phyloP scores from a whole-genome alignment of 2,329 filamentous ascomycete species.

The Mycosphaerella sp. region DNA sequence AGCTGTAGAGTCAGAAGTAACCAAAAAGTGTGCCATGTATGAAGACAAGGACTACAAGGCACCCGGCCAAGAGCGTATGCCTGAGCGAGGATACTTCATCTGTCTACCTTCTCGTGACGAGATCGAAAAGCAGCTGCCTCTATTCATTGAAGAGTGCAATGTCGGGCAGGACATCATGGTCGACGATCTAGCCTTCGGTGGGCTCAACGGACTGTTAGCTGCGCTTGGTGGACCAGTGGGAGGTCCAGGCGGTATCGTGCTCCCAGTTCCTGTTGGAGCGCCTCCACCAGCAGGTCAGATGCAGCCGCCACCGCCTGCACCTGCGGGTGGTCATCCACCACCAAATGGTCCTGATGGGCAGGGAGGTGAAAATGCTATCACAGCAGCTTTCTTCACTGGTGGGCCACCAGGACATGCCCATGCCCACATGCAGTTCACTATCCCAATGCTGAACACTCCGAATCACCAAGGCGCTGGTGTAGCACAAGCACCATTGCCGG shows the following conservation, averaged over 20 bases:
- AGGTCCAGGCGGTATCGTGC: conserved; percentile 2
- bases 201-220: not conserved
- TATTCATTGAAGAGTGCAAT: conserved; percentile 16
- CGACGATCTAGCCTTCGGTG: not conserved
- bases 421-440: not conserved
- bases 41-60: conserved; percentile 7
- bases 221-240: conserved; percentile 4
- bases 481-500: not conserved
- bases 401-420: not conserved
- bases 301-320: not conserved
- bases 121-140: conserved; percentile 10
- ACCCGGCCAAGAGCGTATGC: conserved; percentile 3
- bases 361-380: not conserved
- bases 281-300: not conserved
- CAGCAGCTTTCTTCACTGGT: not conserved
- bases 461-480: not conserved
- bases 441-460: not conserved
- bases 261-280: not conserved
- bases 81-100: conserved; percentile 13
- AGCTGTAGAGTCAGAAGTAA: not conserved
- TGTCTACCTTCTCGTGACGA: conserved; percentile 11
- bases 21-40: conserved; percentile 4
- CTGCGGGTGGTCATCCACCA: not conserved
- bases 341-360: not conserved
- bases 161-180: conserved; percentile 1